Evolutionary conservation across 2,329 filamentous ascomycete genomes (phyloP), one percentile per base, ranked within the genome.

Genomic region (Paraphoma sp.): DNA sequence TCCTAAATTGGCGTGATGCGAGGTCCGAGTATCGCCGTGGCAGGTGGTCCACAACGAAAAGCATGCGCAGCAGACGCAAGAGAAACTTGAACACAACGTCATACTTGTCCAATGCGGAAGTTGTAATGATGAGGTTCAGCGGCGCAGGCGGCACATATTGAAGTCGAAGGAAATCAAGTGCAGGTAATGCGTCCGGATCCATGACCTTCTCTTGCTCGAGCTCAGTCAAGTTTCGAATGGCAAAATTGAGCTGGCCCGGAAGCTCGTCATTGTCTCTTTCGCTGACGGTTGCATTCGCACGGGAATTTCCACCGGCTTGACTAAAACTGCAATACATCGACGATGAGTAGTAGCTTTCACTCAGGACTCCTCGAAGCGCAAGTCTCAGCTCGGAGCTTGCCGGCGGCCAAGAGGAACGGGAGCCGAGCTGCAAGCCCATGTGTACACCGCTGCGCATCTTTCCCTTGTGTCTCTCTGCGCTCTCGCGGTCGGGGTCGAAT

Each of bases 321-420:
- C 59, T 59, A 7, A 62, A 67, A 9, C 69, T 68, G 6, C 63
- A 61, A 45, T 73, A 75, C 0, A 76, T 67, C 3, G 66, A 58
- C 9, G 76, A 77, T 1, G 76, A 75, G 45, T 78, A 76, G 64
- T 92, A 92, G 61, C 87, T 91, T 62, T 97, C 93, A 1, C 85
- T 84, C 6, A 98, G 80, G 0, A 98, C 85, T 0, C 92, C 93
- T 84, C 93, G 96, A 16, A 99, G 82, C 0, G 92, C 92, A 5
- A 98, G 82, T 9, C 93, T 87, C n/a, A 99, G 80, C 74, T 98
- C 95, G 0, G 93, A 97, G 74, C 91, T 96, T 23, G 93, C 93
- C 4, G 95, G 95, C 28, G 95, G 95, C 95, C 95, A 98, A 31
- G 84, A 91, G 53, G 91, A 87, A 67, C 92, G 86, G 2, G 86